Base-by-base conservation (phyloP, 352 stramenopile species). In the Phytopythium montanum region DNA sequence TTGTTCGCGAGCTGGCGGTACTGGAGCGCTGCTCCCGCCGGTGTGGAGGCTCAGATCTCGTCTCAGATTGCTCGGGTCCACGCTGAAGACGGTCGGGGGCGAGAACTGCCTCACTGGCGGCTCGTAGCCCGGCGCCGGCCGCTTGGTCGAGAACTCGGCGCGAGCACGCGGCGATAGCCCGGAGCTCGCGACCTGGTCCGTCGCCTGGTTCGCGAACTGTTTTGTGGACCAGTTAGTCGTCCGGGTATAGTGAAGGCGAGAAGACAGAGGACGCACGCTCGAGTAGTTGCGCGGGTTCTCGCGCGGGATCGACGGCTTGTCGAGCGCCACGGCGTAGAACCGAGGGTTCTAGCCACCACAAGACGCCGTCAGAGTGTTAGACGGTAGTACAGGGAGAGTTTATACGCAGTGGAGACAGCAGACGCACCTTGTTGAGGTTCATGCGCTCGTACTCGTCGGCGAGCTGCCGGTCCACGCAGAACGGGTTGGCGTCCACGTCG, bases 231-330 rank as follows among this genome's bases (percentile, higher is more conserved):
- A 25, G 26, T 16, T 36, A 59, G 18, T 19, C 21, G 54, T 53
- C 26, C 56, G 7, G 0, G n/a, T 13, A 21, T 4, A 33, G 23
- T 10, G 13, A 36, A n/a, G 13, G 31, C 4, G 39, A 16, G 29
- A 33, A 34, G 6, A 7, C 7, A 13, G 29, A 13, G 29, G 7
- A 60, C 68, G 52, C 78, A 91, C 81, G 55, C 79, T 91, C 16
- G 80, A 91, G 70, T 94, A 72, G 53, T 91, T 94, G 49, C 69
- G 81, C 23, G 75, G 81, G 46, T 91, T 92, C 58, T 85, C 75
- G 26, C 72, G 67, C 0, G 79, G 34, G 0, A 71, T 67, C 9
- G 69, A 56, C 25, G 74, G 76, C 44, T 76, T 75, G 21, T 74
- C 71, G 55, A 90, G 65, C 18, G 74, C 78, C 50, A 73, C 60